These are phyloP conservation scores for Aspergillus sp. DNA, from an alignment of 2,329 filamentous ascomycete genomes.

Conservation along the genomic window DNA sequence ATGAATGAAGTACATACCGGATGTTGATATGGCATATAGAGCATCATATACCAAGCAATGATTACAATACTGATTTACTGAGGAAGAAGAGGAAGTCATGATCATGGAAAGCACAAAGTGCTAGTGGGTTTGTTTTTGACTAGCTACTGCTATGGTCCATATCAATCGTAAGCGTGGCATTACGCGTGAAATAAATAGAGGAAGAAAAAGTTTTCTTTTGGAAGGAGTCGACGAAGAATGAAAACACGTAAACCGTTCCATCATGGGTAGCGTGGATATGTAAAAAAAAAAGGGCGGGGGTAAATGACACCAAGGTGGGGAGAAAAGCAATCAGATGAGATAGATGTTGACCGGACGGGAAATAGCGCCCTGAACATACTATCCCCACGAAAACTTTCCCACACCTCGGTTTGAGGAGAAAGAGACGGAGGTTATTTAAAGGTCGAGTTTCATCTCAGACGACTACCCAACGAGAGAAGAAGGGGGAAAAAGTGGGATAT, in stretches of 20 bases:
- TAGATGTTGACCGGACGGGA: not conserved
- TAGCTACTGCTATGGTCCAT: constrained; percentile 23
- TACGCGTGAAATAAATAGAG: constrained; percentile 6
- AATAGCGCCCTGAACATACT: not conserved
- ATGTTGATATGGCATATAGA: too few species aligned
- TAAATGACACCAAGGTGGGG: not conserved
- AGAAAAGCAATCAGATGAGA: not conserved
- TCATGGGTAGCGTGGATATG: constrained; percentile 18
- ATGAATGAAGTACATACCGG: too few species aligned
- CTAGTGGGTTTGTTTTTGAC: constrained; percentile 14
- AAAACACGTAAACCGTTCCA: constrained; percentile 24
- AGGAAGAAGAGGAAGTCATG: not conserved
- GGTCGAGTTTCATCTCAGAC: constrained; percentile 14
- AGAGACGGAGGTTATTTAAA: constrained; percentile 6
- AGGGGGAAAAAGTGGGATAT: constrained; percentile 14
- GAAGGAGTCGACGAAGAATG: constrained; percentile 15
- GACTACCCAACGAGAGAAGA: constrained; percentile 13
- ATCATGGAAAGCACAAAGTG: constrained; percentile 5
- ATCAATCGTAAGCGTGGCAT: constrained; percentile 23
- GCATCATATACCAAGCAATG: too few species aligned
- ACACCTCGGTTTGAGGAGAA: not conserved
- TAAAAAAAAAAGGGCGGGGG: constrained; percentile 1
- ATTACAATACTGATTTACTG: too few species aligned
- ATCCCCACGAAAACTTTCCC: not conserved
- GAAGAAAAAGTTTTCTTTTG: constrained; percentile 13